phyloP scores from a whole-genome alignment of 1,284 basidiomycete genomes.

The Gymnopus androsaceus region DNA sequence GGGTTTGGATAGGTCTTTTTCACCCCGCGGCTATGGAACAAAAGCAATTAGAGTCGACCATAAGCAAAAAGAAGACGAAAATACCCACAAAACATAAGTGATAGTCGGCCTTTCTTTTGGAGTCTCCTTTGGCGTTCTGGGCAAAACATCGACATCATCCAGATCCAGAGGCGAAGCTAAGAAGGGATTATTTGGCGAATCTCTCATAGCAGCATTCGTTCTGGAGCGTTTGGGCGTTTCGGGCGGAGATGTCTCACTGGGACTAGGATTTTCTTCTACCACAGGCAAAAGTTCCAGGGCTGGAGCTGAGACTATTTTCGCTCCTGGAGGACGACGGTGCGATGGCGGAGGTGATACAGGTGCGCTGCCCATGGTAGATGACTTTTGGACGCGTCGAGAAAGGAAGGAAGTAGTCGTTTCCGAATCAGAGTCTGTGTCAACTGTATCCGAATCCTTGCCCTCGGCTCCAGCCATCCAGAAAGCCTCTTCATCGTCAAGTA shows the following conservation, averaged over 20 bases:
- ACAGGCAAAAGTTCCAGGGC: conserved; percentile 14
- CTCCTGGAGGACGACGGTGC: conserved; percentile 30
- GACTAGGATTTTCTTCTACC: conserved; percentile 7
- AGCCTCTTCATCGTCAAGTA: conserved; percentile 38
- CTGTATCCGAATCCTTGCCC: background rate
- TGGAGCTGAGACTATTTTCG: conserved; percentile 11
- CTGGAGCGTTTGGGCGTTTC: conserved; percentile 31
- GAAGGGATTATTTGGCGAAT: conserved; percentile 48
- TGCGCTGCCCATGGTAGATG: conserved; percentile 28
- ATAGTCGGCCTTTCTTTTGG: conserved; percentile 49
- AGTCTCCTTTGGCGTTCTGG: conserved; percentile 19
- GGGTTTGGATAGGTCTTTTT: conserved; percentile 53
- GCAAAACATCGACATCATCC: conserved; percentile 17
- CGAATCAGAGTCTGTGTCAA: conserved; percentile 16
- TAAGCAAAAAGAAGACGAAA: background rate
- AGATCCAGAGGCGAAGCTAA: conserved; percentile 33
- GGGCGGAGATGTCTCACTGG: conserved; percentile 26
- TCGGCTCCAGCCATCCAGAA: conserved; percentile 38
- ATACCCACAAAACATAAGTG: conserved; percentile 59
- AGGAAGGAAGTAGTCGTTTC: conserved; percentile 33
- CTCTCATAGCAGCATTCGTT: conserved; percentile 26
- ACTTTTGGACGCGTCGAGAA: conserved; percentile 31
- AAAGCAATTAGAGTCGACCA: conserved; percentile 7
- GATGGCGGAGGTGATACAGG: conserved; percentile 47
- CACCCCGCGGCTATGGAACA: conserved; percentile 49